Evolutionary conservation across 2,329 filamentous ascomycete species (phyloP), one percentile per base, ranked within the genome.

Genomic region (Cladophialophora psammophila): DNA sequence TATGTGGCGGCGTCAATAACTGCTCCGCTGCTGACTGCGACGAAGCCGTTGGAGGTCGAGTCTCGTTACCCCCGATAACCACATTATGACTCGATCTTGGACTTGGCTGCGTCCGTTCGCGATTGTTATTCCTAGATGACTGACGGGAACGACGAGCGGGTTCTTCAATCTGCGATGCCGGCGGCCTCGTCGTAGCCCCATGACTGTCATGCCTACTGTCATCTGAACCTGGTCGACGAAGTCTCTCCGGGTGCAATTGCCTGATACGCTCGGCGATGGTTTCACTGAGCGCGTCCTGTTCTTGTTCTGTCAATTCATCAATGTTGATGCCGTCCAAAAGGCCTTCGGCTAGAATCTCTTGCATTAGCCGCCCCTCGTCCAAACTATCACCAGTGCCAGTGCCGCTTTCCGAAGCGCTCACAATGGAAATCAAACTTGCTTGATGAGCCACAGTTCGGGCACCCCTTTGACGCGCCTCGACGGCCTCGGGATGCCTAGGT

Each of bases 281-380:
- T 74, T 94, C 91, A 71, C 92, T 96, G 15, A 98, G 87, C 74
- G 96, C 92, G 74, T 97, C 93, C 75, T 97, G 93, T 74, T 93
- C 91, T 57, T 83, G 87, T 15, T 93, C 84, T 69, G 94, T 93
- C 62, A 97, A 88, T 70, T 94, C 94, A 74, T 95, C 91, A 63
- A 97, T 81, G 75, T 97, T 94, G 55, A 97, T 88, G 18, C 93
- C 94, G 74, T 97, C 92, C 38, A 97, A 79, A 20, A 97, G 80
- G 0, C 94, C 93, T 75, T 97, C 93, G 70, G 94, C 90, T 72
- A 94, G 86, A 66, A 96, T 97, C 76, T 96, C 93, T 52, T 92
- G 87, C 72, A 96, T 87, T 66, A 97, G 96, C 76, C 97, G 93
- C 67, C 91, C 88, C 76, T 97, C 91, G 73, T 96, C 90, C 20